phyloP scores from a whole-genome alignment of 371 early-diverging fungal species.

The Apophysomyces trapeziformis region DNA sequence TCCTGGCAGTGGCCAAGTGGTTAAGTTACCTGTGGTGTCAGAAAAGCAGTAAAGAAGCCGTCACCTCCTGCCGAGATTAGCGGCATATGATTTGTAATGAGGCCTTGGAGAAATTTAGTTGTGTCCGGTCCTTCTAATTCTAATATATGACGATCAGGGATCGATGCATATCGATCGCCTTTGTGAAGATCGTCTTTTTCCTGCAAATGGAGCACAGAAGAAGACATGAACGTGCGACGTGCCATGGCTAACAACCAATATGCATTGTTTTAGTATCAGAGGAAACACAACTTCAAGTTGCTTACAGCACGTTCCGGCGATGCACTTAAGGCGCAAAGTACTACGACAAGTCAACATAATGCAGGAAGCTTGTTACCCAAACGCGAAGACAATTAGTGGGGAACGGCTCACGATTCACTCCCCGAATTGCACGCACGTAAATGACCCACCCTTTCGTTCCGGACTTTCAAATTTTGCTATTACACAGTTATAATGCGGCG shows the following conservation, averaged over 20 bases:
- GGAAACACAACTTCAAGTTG: too few relatives aligned
- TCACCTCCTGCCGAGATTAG: slow-evolving; percentile 70
- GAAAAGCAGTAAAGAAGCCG: slow-evolving; percentile 74
- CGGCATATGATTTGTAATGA: slow-evolving; percentile 89
- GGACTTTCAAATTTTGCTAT: too few relatives aligned
- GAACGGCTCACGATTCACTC: too few relatives aligned
- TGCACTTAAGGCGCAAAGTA: too few relatives aligned
- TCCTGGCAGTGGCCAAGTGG: not conserved
- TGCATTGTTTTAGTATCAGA: too few relatives aligned
- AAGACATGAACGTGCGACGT: not conserved
- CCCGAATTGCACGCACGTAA: too few relatives aligned
- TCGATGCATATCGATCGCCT: slow-evolving; percentile 40
- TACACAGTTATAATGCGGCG: too few relatives aligned
- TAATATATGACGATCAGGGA: slow-evolving; percentile 71
- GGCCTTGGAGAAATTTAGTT: slow-evolving; percentile 84
- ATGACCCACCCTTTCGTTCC: too few relatives aligned
- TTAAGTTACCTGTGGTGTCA: slow-evolving; percentile 73
- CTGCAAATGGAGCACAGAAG: not conserved
- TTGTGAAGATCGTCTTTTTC: slow-evolving; percentile 26
- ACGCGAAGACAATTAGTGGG: too few relatives aligned
- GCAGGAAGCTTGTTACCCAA: too few relatives aligned
- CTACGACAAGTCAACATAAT: too few relatives aligned
- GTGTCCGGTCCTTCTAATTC: slow-evolving; percentile 78
- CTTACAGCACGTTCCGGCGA: too few relatives aligned
- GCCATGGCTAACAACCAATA: not conserved